Conservation (phyloP, 345 rosid species). For the Gossypium raimondii region DNA sequence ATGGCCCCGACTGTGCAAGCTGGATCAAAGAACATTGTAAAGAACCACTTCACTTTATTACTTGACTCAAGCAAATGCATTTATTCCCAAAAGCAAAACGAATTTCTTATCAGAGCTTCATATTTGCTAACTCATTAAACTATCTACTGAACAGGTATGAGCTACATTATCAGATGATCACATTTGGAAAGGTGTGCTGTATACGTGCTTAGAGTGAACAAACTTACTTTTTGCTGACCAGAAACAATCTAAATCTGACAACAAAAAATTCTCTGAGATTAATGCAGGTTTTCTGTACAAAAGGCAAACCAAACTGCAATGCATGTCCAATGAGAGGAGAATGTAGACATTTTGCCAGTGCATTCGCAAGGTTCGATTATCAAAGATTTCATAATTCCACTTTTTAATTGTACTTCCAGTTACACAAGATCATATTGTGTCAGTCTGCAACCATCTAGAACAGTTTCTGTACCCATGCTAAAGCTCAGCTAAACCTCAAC, state of each 20-base stretch:
- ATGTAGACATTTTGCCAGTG: slow-evolving; percentile 98
- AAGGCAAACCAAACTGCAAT: slow-evolving; percentile 90
- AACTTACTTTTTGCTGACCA: slow-evolving; percentile 6
- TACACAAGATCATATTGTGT: neutral
- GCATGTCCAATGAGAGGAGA: slow-evolving; percentile 99
- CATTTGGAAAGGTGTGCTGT: slow-evolving; percentile 85
- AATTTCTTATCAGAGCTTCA: slow-evolving; percentile 9
- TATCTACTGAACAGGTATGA: slow-evolving; percentile 65
- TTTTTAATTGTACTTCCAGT: neutral
- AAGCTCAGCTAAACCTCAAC: neutral
- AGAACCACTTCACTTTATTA: slow-evolving; percentile 17
- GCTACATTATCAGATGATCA: slow-evolving; percentile 95
- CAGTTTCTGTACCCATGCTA: neutral
- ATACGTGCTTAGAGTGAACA: neutral
- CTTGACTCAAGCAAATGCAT: slow-evolving; percentile 5
- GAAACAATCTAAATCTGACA: slow-evolving; percentile 17
- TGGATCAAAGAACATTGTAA: slow-evolving; percentile 90
- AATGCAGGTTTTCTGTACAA: slow-evolving; percentile 93
- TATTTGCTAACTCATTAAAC: slow-evolving; percentile 24
- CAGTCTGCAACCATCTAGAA: slow-evolving; percentile 8
- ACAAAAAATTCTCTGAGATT: slow-evolving; percentile 18
- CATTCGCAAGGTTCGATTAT: slow-evolving; percentile 79
- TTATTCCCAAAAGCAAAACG: slow-evolving; percentile 5
- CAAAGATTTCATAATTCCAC: slow-evolving; percentile 13
- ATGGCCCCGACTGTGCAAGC: slow-evolving; percentile 97